Evolutionary conservation across 1,284 basidiomycete species (phyloP), one percentile per base, ranked within the genome.

Genomic region (Puccinia novopanici): DNA sequence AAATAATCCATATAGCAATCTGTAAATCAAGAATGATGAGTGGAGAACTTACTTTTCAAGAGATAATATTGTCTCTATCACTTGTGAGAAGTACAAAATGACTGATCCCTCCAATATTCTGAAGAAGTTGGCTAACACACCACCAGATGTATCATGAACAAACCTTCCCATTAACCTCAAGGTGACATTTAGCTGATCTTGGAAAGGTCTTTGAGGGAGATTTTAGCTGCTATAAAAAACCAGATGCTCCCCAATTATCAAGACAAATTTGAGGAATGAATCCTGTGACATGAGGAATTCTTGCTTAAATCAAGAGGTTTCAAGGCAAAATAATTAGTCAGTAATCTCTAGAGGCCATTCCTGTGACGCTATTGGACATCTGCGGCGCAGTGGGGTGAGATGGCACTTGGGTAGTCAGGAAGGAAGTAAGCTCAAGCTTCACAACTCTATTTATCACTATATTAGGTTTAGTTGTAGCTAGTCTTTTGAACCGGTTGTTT

Each of bases 71-170:
- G 65, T 40, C 37, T 68, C 42, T 48, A 68, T n/a, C 10, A 68
- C 65, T n/a, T 30, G 65, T 3, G 65, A 68, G 65, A n/a, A 68
- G 65, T 68, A 68, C 5, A 68, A 19, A 17, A 68, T 68, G 12
- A 68, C 65, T 34, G 65, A 17, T 3, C 65, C 65, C 40, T 68
- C 65, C 0, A 13, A 48, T 13, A 68, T 68, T 4, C 65, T n/a
- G 27, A 68, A 68, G 24, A 68, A 68, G 10, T 40, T 0, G 12
- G 65, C 40, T 8, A 68, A 40, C 30, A 68, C n/a, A 0, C 65
- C 65, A 24, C 48, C 27, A 24, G 40, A 68, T 1, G 40, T 12
- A 0, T 40, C 65, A 48, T 68, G 48, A 48, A 40, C 63, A 48
- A 3, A 65, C 5, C 0, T 65, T 40, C 63, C 63, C 63, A 40